These are phyloP conservation scores for Neonectria neomacrospora DNA, from an alignment of 2,329 filamentous ascomycete species.

Conservation along the genomic window DNA sequence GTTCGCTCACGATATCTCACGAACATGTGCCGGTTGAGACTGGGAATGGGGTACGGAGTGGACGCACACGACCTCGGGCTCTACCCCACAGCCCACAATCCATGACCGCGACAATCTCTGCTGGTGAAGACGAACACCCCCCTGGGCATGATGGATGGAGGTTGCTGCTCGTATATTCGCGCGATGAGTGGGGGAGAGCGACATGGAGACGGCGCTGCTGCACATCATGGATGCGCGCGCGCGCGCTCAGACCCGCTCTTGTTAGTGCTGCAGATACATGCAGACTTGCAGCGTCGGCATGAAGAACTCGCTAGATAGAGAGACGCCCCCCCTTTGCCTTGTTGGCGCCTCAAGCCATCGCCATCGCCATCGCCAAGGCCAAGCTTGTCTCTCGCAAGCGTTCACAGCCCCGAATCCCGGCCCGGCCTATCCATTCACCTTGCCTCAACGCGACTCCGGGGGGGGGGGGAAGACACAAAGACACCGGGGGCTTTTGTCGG, in stretches of 20 bases:
- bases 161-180: constrained; percentile 6
- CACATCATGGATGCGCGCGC: constrained; percentile 28
- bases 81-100: constrained; percentile 5
- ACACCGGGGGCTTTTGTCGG: background rate
- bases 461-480: background rate
- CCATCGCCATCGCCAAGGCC: constrained; percentile 8
- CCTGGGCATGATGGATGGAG: background rate
- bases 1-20: background rate
- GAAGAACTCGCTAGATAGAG: constrained; percentile 8
- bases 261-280: constrained; percentile 6
- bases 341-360: background rate
- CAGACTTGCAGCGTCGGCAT: background rate
- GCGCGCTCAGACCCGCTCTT: constrained; percentile 22
- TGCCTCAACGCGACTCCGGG: background rate
- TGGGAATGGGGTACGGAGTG: background rate
- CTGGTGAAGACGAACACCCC: background rate
- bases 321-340: constrained; percentile 11
- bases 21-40: background rate
- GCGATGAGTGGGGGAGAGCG: constrained; percentile 4
- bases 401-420: constrained; percentile 18
- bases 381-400: constrained; percentile 4
- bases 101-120: background rate
- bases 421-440: constrained; percentile 9
- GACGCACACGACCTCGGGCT: background rate
- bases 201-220: constrained; percentile 13